These are phyloP conservation scores for Solanum hybrid DNA, from an alignment of 305 asterid species.

Conservation along the genomic window DNA sequence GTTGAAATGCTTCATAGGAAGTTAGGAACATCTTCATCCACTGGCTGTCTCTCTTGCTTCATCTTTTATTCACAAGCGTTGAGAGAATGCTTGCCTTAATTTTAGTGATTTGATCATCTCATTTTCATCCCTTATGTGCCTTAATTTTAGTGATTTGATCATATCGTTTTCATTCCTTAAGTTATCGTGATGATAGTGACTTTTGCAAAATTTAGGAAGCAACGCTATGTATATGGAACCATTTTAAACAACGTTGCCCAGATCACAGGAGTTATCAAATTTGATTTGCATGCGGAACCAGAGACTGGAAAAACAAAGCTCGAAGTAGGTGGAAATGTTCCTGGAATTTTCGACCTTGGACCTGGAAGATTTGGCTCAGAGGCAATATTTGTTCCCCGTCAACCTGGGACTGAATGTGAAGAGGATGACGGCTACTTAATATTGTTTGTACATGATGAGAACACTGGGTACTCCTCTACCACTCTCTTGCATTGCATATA, in stretches of 20 bases:
- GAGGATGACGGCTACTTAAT: constrained; percentile 98
- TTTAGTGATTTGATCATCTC: not conserved
- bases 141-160: not conserved
- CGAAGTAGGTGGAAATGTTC: constrained; percentile 83
- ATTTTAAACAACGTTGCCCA: constrained; percentile 65
- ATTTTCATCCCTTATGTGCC: not conserved
- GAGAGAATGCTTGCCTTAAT: not conserved
- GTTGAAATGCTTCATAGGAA: not conserved
- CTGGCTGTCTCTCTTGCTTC: not conserved
- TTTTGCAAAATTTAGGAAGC: constrained; percentile 51
- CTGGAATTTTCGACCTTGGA: constrained; percentile 77
- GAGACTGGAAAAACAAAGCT: constrained; percentile 64
- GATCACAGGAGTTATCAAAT: constrained; percentile 78
- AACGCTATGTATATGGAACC: constrained; percentile 78
- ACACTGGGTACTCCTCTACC: constrained; percentile 55
- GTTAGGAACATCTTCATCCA: not conserved
- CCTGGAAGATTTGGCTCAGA: constrained; percentile 91
- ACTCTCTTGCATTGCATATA: constrained; percentile 1
- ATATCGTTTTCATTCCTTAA: not conserved
- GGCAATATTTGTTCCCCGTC: constrained; percentile 77
- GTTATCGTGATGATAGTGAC: not conserved
- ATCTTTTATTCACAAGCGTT: not conserved
- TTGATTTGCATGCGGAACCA: constrained; percentile 82
- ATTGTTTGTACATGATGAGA: constrained; percentile 78
- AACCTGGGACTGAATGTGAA: constrained; percentile 59